Evolutionary conservation across 305 asterid species (phyloP), one percentile per base, ranked within the genome.

Genomic region (Ilex paraguariensis): DNA sequence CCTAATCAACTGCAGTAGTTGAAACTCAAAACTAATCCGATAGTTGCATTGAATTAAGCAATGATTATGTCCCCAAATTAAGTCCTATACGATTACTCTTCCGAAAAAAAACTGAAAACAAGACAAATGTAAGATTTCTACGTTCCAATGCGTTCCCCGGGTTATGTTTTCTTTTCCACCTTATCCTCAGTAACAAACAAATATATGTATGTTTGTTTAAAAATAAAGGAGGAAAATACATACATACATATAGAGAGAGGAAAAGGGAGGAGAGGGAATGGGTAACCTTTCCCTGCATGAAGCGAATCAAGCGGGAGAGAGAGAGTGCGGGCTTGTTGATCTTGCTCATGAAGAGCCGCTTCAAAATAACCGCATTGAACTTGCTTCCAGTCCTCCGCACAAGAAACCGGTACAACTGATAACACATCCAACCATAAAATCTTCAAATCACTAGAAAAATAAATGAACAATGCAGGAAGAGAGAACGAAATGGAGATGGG

Each of bases 371-470:
- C 1, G 84, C 87, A 70, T 84, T 86, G 74, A 88, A 86, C 51
- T 69, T 73, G 83, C 95, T 82, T 12, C 74, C 84, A 1, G 88
- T 84, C 71, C 95, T 86, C 84, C 96, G 77, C 69, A 83, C 88
- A 78, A 88, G 59, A 77, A 88, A 88, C 0, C 88, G 84, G 70
- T 86, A 88, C 77, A 88, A 42, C 95, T 88, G 59, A 45, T 11
- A 50, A 40, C 32, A 55, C 30, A 66, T 13, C 53, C 56, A 57
- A 72, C 45, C 56, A 54, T 48, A 21, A 65, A 51, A 63, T 65
- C 14, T 13, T 50, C 40, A 28, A 0, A 33, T 55, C 49, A 56
- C 15, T 17, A 32, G 14, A 6, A 12, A 31, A 15, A 10, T 46
- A 55, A 7, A 49, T n/a, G 33, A 39, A 45, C 13, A 16, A 16